A percentile compares a stretch with the other conserved stretches of the same genome.
Conservation (phyloP, 2,329 filamentous ascomycete genomes). For the Monilinia fructigena region DNA sequence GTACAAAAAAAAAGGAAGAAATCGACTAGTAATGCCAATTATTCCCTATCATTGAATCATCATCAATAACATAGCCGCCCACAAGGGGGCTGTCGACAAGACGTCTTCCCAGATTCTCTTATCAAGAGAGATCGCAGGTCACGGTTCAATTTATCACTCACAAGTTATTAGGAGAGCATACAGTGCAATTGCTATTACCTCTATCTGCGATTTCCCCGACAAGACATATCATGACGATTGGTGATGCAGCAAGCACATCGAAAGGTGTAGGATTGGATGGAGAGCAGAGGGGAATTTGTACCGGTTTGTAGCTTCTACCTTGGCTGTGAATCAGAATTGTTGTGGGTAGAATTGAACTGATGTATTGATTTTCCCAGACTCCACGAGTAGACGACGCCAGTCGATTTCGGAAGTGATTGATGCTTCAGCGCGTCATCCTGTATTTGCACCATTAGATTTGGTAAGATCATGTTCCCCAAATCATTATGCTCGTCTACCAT, state of each 20-base stretch:
- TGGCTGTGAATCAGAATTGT: not conserved
- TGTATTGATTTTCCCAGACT: not conserved
- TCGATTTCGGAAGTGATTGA: not conserved
- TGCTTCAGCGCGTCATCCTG: not conserved
- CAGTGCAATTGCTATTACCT: slow-evolving; percentile 28
- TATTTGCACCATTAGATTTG: not conserved
- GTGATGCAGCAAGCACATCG: slow-evolving; percentile 27
- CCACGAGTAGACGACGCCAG: too few species aligned
- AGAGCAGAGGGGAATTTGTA: not conserved
- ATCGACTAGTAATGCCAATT: slow-evolving; percentile 27
- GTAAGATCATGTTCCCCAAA: not conserved
- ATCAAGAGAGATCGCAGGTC: slow-evolving; percentile 46
- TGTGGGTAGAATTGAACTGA: not conserved
- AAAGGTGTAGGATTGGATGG: slow-evolving; percentile 16
- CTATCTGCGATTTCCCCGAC: slow-evolving; percentile 36
- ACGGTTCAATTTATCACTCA: slow-evolving; percentile 21
- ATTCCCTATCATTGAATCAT: slow-evolving; percentile 34
- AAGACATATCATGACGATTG: slow-evolving; percentile 36
- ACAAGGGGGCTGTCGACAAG: slow-evolving; percentile 34
- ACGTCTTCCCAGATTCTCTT: slow-evolving; percentile 51
- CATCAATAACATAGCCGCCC: slow-evolving; percentile 30
- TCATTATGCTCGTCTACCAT: not conserved
- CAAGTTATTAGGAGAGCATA: not conserved
- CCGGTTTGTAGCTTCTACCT: not conserved
- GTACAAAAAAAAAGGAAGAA: not conserved